Percentiles rank a stretch among this genome's conserved stretches.
These are phyloP conservation scores for Moricandia arvensis DNA, from an alignment of 345 rosid species.

Conservation along the genomic window DNA sequence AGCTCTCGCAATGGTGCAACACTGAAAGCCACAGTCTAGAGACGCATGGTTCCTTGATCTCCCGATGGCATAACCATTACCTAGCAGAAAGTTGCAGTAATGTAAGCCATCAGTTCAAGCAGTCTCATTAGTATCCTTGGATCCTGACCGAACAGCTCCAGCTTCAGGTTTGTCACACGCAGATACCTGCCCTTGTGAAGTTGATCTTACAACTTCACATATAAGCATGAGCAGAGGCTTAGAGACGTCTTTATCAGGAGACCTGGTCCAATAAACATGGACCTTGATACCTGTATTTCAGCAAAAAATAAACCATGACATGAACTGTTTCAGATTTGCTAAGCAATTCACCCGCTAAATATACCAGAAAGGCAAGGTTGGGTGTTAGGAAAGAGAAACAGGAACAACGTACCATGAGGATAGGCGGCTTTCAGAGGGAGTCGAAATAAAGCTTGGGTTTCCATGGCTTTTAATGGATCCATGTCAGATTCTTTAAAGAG, in stretches of 20 bases:
- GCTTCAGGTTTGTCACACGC: conserved; percentile 84
- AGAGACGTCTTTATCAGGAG: conserved; percentile 69
- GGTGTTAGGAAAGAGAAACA: neutral
- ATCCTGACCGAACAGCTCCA: conserved; percentile 83
- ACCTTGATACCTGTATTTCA: conserved; percentile 71
- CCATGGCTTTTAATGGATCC: conserved; percentile 85
- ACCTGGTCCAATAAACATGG: conserved; percentile 71
- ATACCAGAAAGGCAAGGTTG: neutral
- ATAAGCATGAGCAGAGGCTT: conserved; percentile 91
- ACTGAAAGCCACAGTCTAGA: conserved; percentile 53
- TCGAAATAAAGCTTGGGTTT: conserved; percentile 75
- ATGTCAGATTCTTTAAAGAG: conserved; percentile 68
- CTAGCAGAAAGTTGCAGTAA: conserved; percentile 45
- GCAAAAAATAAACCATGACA: conserved; percentile 5
- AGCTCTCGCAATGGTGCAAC: conserved; percentile 73
- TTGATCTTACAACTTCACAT: conserved; percentile 67
- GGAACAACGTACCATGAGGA: conserved; percentile 53
- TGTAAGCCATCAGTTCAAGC: conserved; percentile 2
- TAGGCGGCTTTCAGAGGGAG: conserved; percentile 57
- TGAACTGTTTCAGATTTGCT: neutral
- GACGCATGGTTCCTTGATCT: too few relatives aligned
- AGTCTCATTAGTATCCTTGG: neutral
- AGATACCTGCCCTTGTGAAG: conserved; percentile 66
- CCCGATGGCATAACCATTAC: conserved; percentile 4
- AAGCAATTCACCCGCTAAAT: neutral